Evolutionary conservation across 208 protist genomes (phyloP), one percentile per base, ranked within the genome.

Genomic region (Crithidia mellificae): DNA sequence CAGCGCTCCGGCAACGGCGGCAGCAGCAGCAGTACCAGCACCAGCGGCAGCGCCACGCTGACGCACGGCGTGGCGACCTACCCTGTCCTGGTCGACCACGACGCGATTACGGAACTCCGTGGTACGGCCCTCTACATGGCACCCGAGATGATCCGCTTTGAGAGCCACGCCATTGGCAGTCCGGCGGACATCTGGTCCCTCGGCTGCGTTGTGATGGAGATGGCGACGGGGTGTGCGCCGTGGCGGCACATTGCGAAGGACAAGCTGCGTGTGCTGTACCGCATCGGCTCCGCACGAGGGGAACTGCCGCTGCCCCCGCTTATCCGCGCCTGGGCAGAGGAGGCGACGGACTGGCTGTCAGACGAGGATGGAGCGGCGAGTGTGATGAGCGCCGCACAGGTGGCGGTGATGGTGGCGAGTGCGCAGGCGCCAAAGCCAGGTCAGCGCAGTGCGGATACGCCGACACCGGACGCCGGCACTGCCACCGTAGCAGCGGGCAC

Each of bases 91-190:
- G 72, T 70, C 0, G 83, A 89, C 24, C 78, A 76, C 54, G 85
- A 85, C 24, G 66, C 66, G 25, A 90, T 96, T 66, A 81, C 78
- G 7, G 88, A 96, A 59, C 81, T 92, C n/a, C 82, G 87, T 14
- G 90, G 90, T 19, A 93, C 90, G 29, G 82, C 83, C 50, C 83
- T 87, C 11, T 96, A 93, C 79, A 91, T 96, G 88, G 78, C 90
- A 14, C 90, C 90, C 5, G 85, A 96, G 78, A 83, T 91, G 77
- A 86, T 94, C 53, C 72, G 78, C 51, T 89, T 93, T 46, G 88
- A 93, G 68, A 68, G 78, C 30, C 38, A 78, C 19, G 65, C 59
- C 6, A 87, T 83, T 38, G 86, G 84, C 47, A 89, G 69, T 56
- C 64, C 84, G 15, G 84, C 87, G 0, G 92, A 96, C 68, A 70